These are phyloP conservation scores for Jacaranda copaia DNA, from an alignment of 257 asterid species.

Conservation along the genomic window DNA sequence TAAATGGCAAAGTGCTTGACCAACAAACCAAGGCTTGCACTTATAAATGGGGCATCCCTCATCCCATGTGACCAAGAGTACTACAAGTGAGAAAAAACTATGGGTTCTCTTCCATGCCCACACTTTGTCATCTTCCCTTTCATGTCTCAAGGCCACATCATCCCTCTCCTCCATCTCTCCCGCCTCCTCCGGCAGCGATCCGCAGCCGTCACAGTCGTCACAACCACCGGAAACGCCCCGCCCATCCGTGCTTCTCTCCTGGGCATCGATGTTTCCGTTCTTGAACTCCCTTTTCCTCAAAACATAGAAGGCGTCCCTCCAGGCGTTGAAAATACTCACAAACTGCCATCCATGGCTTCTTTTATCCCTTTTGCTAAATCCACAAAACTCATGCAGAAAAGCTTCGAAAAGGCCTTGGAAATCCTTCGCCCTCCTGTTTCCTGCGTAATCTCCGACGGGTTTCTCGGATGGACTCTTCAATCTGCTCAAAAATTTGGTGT, in stretches of 20 bases:
- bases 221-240: constrained; percentile 68
- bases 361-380: constrained; percentile 49
- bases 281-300: constrained; percentile 71
- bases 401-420: constrained; percentile 55
- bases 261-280: constrained; percentile 41
- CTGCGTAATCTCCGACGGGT: constrained; percentile 67
- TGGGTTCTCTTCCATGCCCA: constrained; percentile 54
- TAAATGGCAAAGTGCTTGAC: no score
- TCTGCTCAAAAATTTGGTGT: constrained; percentile 51
- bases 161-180: constrained; percentile 77
- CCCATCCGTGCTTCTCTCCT: constrained; percentile 46
- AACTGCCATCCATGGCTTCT: constrained; percentile 51
- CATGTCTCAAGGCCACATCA: constrained; percentile 77
- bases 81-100: background rate
- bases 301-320: constrained; percentile 58
- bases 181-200: constrained; percentile 63
- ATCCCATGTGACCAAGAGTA: no score
- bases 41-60: no score
- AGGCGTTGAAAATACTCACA: constrained; percentile 70
- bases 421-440: constrained; percentile 50
- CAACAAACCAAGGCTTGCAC: no score
- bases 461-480: constrained; percentile 67
- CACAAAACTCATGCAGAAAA: constrained; percentile 57
- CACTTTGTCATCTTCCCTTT: constrained; percentile 78
- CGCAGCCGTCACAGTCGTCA: constrained; percentile 61